phyloP scores from a whole-genome alignment of 1,139 yeast genomes.

The Taiozyma sp. region DNA sequence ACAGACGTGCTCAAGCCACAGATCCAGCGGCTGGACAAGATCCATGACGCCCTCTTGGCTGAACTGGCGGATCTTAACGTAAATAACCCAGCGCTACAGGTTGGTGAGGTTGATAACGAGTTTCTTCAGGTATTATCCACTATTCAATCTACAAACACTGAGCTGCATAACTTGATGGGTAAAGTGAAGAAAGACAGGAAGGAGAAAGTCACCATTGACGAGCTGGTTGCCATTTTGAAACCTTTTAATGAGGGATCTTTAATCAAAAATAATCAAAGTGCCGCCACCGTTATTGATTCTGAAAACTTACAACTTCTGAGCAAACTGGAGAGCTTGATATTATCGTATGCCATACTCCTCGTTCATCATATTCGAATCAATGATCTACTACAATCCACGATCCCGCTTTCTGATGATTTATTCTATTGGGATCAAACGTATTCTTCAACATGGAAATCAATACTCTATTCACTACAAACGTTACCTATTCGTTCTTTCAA shows the following conservation, averaged over 20 bases:
- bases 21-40: background rate
- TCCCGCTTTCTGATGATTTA: constrained; percentile 30
- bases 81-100: background rate
- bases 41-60: background rate
- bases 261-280: background rate
- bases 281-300: background rate
- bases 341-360: constrained; percentile 24
- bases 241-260: constrained; percentile 25
- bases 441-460: constrained; percentile 26
- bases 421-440: constrained; percentile 20
- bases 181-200: background rate
- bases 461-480: constrained; percentile 31
- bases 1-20: background rate
- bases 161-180: background rate
- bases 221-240: constrained; percentile 16
- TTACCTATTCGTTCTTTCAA: constrained; percentile 24
- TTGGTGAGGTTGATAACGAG: background rate
- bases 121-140: background rate
- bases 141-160: background rate
- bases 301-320: constrained; percentile 21
- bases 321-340: constrained; percentile 25
- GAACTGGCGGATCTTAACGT: background rate
- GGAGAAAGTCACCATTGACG: constrained; percentile 10
- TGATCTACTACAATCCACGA: constrained; percentile 24
- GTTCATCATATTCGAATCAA: constrained; percentile 24